Base-by-base conservation (phyloP, 164 flowering plant species). In the Platanus orientalis region DNA sequence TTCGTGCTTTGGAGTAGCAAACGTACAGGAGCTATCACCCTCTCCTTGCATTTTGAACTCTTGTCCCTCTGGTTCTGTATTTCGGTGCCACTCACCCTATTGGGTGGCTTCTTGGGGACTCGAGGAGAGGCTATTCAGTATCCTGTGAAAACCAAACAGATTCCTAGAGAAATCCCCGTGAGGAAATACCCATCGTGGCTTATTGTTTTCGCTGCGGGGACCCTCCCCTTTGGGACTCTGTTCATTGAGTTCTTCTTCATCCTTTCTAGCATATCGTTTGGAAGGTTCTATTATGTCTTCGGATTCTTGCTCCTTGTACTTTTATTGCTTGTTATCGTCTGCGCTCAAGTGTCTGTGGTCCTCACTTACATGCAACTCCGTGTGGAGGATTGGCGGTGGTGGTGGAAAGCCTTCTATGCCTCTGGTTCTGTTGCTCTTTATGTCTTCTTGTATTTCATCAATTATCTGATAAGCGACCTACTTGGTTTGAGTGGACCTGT, bases 361-460 rank as follows among this genome's bases (percentile, higher is more conserved):
- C 78, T 77, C 25, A 77, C 80, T 1, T 77, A 77, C 67, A 77
- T 77, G 78, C 80, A 77, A 39, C 67, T 77, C 2, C 74, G 80
- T 24, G 78, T 77, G 60, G 80, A 77, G 65, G 80, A 77, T 34
- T 77, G 80, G 80, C 62, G 62, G 48, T 77, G 80, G 80, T 77
- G 80, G 80, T 77, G 80, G 80, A 77, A 77, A 64, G 75, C 80
- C 7, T 77, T 77, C 71, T 77, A 47, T 60, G 78, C 80, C 24
- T 73, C 77, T 9, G 77, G 80, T 44, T 77, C 80, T 0, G 80
- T 77, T 57, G 70, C 75, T 5, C 65, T 77, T 1, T 77, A 73
- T 20, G 75, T 77, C 30, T 77, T 77, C 68, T 62, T 77, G 9
- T 77, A 77, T 51, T 73, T 77, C 24, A 65, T 77, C 68, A 77